Conservation (phyloP, 2,329 filamentous ascomycete genomes). For the Fusarium camptoceras region DNA sequence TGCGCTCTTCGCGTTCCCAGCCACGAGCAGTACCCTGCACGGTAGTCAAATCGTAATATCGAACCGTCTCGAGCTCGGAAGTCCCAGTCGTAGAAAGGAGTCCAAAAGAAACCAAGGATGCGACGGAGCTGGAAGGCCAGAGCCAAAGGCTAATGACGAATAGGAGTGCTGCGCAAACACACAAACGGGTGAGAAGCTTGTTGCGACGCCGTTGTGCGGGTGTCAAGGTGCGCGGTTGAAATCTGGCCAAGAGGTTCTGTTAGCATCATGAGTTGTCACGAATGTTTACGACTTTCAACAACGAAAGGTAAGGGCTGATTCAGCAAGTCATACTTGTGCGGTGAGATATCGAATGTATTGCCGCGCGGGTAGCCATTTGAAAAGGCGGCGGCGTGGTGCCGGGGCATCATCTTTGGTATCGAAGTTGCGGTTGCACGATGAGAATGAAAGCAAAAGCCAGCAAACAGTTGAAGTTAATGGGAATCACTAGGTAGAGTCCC, state of each 20-base stretch:
- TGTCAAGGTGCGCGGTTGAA: constrained; percentile 84
- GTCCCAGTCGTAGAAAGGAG: constrained; percentile 75
- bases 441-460: constrained; percentile 1
- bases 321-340: constrained; percentile 77
- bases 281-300: not conserved
- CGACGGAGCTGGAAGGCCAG: constrained; percentile 73
- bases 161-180: constrained; percentile 67
- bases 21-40: constrained; percentile 91
- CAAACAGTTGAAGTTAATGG: constrained; percentile 13
- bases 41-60: constrained; percentile 95
- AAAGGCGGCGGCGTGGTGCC: constrained; percentile 80
- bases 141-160: constrained; percentile 79
- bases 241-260: constrained; percentile 54
- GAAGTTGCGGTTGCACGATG: constrained; percentile 10
- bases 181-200: constrained; percentile 77
- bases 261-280: constrained; percentile 19
- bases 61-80: constrained; percentile 90
- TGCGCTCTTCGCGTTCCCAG: constrained; percentile 96
- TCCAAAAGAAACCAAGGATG: constrained; percentile 74
- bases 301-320: not conserved
- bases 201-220: constrained; percentile 77
- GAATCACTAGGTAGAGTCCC: not conserved
- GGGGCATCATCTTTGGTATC: constrained; percentile 79
- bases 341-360: constrained; percentile 86
- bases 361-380: constrained; percentile 85